A percentile compares a stretch with the other conserved stretches of the same genome.
These are phyloP conservation scores for Wickerhamomyces sydowiorum DNA, from an alignment of 805 yeast species.

Conservation along the genomic window DNA sequence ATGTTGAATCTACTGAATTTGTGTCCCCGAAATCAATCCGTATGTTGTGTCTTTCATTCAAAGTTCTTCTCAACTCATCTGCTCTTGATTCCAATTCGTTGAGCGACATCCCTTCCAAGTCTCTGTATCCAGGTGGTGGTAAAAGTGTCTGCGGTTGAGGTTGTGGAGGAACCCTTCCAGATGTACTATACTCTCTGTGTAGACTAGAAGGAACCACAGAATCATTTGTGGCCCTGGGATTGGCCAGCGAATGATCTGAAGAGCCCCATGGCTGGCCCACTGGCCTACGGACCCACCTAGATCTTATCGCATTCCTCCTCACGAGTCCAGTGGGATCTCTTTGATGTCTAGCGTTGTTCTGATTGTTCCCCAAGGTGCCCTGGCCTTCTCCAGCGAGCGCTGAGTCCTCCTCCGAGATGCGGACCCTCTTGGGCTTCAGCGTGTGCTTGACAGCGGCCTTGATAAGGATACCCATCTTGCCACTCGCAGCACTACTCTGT, in stretches of 20 bases:
- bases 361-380: too few relatives aligned
- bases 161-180: too few relatives aligned
- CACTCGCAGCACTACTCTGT: too few relatives aligned
- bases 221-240: too few relatives aligned
- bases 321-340: neutral
- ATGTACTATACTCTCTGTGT: too few relatives aligned
- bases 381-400: neutral
- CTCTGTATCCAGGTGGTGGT: neutral
- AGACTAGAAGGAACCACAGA: too few relatives aligned
- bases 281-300: too few relatives aligned
- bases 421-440: conserved; percentile 3
- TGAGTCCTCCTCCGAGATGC: conserved; percentile 6
- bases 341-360: too few relatives aligned
- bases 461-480: neutral
- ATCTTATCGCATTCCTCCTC: neutral
- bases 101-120: neutral
- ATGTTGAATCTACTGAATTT: too few relatives aligned
- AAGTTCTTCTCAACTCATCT: neutral
- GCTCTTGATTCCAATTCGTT: neutral
- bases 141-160: too few relatives aligned
- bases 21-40: neutral
- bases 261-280: too few relatives aligned
- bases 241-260: too few relatives aligned
- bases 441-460: neutral
- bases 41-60: neutral